These are phyloP conservation scores for Aspergillus eucalypticola DNA, from an alignment of 2,329 filamentous ascomycete genomes.

Conservation along the genomic window DNA sequence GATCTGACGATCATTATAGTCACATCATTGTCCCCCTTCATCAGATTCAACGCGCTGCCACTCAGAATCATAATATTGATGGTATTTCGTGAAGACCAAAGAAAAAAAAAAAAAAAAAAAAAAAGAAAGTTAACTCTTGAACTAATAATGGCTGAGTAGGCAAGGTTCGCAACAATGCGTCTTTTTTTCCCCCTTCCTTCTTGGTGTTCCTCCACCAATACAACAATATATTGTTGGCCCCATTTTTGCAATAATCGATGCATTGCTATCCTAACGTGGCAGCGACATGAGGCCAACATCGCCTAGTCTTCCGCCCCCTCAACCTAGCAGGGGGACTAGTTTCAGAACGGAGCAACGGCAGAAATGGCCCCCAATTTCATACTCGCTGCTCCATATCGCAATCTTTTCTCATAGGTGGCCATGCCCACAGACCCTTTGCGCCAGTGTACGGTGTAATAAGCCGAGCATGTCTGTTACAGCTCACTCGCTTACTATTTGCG, in stretches of 20 bases:
- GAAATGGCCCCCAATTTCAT: slow-evolving; percentile 4
- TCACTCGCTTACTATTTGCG: background rate
- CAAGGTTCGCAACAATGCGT: background rate
- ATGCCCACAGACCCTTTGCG: background rate
- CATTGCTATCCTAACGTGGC: background rate
- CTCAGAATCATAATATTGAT: background rate
- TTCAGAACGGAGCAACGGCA: slow-evolving; percentile 1
- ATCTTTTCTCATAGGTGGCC: background rate
- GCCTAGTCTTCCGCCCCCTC: background rate
- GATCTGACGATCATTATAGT: slow-evolving; percentile 2
- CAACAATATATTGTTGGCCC: background rate
- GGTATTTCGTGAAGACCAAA: background rate
- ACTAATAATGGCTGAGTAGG: background rate
- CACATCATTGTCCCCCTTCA: background rate
- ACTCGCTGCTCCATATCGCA: background rate
- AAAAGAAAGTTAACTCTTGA: no score
- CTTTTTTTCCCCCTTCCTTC: background rate
- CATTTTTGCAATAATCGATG: background rate
- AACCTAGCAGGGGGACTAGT: background rate
- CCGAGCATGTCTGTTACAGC: background rate
- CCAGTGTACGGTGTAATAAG: background rate
- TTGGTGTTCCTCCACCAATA: background rate
- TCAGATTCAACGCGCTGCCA: background rate
- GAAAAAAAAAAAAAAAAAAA: no score
- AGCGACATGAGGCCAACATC: background rate